phyloP scores from a whole-genome alignment of 2,329 filamentous ascomycete species.

The Fusarium sp. region DNA sequence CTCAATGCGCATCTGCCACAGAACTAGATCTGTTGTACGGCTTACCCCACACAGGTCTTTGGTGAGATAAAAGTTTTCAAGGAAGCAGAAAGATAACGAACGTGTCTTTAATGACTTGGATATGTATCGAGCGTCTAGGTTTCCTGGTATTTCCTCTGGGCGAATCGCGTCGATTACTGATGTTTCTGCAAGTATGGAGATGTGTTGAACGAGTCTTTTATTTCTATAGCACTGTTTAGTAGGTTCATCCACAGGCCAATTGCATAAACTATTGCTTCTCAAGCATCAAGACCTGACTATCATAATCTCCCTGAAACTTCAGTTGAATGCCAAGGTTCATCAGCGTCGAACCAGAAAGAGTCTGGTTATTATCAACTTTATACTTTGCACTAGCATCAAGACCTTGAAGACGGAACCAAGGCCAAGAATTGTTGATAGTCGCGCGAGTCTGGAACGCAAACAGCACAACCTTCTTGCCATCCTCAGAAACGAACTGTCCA shows the following conservation, averaged over 20 bases:
- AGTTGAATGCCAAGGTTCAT: conserved; percentile 72
- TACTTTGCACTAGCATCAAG: conserved; percentile 68
- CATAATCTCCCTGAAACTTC: conserved; percentile 64
- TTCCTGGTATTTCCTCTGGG: no score
- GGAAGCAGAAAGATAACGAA: no score
- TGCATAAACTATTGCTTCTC: conserved; percentile 51
- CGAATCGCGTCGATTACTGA: accelerated
- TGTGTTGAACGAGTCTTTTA: neutral
- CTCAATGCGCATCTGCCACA: conserved; percentile 32
- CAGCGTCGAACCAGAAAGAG: conserved; percentile 69
- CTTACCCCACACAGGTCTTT: accelerated
- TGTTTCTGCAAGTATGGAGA: accelerated
- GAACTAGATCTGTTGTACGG: neutral
- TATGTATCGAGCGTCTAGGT: no score
- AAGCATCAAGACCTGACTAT: conserved; percentile 68
- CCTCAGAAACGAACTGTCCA: conserved; percentile 68
- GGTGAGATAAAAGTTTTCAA: accelerated
- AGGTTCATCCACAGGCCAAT: accelerated
- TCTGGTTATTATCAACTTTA: conserved; percentile 62
- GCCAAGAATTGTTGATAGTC: conserved; percentile 62
- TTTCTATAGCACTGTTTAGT: neutral
- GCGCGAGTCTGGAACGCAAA: conserved; percentile 72
- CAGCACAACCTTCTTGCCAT: conserved; percentile 62
- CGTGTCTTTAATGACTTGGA: no score
- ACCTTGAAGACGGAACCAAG: conserved; percentile 67